Conservation (phyloP, 2,329 filamentous ascomycete species). For the Byssoonygena ceratinophila region DNA sequence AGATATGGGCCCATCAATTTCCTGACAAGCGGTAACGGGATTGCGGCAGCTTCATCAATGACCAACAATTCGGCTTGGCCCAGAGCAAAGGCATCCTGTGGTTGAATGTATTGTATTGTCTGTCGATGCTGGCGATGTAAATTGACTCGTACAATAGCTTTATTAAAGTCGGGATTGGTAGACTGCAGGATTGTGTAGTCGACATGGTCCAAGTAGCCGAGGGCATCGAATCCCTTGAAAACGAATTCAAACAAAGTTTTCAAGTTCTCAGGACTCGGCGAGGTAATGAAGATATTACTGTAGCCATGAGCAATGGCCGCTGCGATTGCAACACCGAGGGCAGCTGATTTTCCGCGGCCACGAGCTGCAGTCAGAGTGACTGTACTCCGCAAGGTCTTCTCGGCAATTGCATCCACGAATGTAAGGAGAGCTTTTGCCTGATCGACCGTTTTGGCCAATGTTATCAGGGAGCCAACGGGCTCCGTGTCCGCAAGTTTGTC, state of each 20-base stretch:
- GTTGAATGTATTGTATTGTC: constrained; percentile 96
- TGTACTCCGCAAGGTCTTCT: constrained; percentile 89
- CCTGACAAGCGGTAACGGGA: constrained; percentile 79
- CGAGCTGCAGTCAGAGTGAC: constrained; percentile 86
- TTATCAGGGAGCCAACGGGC: constrained; percentile 73
- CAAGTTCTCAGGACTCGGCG: constrained; percentile 92
- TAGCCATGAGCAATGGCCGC: constrained; percentile 93
- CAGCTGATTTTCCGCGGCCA: constrained; percentile 94
- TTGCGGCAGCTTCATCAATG: constrained; percentile 95
- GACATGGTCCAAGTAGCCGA: constrained; percentile 86
- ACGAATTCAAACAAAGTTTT: constrained; percentile 98
- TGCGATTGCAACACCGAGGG: constrained; percentile 85
- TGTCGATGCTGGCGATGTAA: constrained; percentile 89
- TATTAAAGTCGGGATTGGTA: constrained; percentile 97
- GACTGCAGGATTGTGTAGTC: constrained; percentile 98
- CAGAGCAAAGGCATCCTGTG: constrained; percentile 87
- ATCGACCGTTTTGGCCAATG: constrained; percentile 79
- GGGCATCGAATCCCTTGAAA: constrained; percentile 93
- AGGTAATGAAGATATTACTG: constrained; percentile 98
- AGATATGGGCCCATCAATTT: constrained; percentile 95
- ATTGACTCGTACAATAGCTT: constrained; percentile 94
- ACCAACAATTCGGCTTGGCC: constrained; percentile 92
- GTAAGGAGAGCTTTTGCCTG: constrained; percentile 95
- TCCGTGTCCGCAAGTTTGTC: constrained; percentile 75
- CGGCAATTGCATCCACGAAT: constrained; percentile 89